Evolutionary conservation across 2,329 filamentous ascomycete species (phyloP), one percentile per base, ranked within the genome.

Genomic region (Sporothrix brasiliensis): DNA sequence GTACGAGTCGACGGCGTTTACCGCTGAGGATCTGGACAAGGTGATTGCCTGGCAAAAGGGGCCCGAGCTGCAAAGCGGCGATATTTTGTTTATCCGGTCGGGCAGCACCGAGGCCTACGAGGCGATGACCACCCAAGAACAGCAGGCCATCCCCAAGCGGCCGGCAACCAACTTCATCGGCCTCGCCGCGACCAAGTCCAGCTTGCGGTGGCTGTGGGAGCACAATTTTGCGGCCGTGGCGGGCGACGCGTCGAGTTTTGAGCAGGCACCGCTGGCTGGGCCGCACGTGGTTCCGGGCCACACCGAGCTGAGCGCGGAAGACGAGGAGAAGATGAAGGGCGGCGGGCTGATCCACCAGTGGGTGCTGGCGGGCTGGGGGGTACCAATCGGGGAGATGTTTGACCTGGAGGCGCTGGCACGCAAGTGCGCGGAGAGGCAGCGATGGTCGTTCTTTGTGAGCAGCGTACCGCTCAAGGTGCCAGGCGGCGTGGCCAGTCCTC

Each of bases 371-470:
- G 83, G 83, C 0, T 87, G 84, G 83, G 84, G 85, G 0, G 79
- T 84, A 79, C 82, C 83, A 0, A 83, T 85, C 50, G 83, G 83
- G 0, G 83, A 85, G 75, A 74, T 84, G 61, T 84, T 85, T 70
- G 79, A 85, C 68, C 72, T 85, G 14, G 81, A 84, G 63, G 75
- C 71, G 3, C 70, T 85, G 53, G 76, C 77, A 0, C 67, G 72
- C 19, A 78, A 78, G 39, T 83, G 81, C 39, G 24, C 60, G 14
- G 76, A 78, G 67, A 72, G 75, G 13, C 71, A 75, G 3, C 71
- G 79, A 30, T 83, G 79, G 77, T 77, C 78, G 0, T 83, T 83
- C 56, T 83, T 83, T 72, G 77, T 83, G 39, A 78, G 74, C 70
- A 80, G 79, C 63, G 75, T 79, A 70, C 80, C 80, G 6, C 71